phyloP scores from a whole-genome alignment of 208 protist genomes.

The Trypanosomatidae sp. region DNA sequence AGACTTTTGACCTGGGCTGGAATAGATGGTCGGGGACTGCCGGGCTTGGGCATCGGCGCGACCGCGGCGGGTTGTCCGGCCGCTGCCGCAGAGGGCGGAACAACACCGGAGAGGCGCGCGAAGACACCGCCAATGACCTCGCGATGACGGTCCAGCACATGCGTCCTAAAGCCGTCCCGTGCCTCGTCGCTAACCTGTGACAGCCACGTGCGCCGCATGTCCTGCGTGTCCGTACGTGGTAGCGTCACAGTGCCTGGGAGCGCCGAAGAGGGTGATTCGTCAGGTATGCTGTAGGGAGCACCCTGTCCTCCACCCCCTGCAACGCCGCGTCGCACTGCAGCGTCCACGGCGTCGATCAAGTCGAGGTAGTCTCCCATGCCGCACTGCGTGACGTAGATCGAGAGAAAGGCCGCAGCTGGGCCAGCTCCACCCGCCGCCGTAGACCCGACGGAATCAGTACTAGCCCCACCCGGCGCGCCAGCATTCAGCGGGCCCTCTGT shows the following conservation, averaged over 20 bases:
- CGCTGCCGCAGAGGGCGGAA: slow-evolving; percentile 31
- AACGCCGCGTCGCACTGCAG: slow-evolving; percentile 6
- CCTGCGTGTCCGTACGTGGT: slow-evolving; percentile 18
- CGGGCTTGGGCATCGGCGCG: slow-evolving; percentile 23
- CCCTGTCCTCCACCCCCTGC: not conserved
- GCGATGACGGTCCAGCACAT: slow-evolving; percentile 69
- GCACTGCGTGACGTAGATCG: slow-evolving; percentile 34
- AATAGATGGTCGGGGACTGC: slow-evolving; percentile 13
- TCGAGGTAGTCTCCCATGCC: slow-evolving; percentile 42
- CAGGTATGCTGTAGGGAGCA: not conserved
- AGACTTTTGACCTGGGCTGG: slow-evolving; percentile 38
- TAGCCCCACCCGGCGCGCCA: slow-evolving; percentile 11
- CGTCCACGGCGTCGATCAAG: slow-evolving; percentile 29
- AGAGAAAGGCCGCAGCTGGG: slow-evolving; percentile 10
- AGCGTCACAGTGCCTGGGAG: not conserved
- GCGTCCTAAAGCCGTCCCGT: slow-evolving; percentile 48
- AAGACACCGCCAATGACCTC: slow-evolving; percentile 51
- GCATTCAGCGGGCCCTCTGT: slow-evolving; percentile 13
- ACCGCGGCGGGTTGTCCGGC: slow-evolving; percentile 24
- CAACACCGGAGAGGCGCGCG: slow-evolving; percentile 31
- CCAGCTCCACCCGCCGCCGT: not conserved
- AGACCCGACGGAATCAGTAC: slow-evolving; percentile 1
- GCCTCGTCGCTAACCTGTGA: slow-evolving; percentile 45
- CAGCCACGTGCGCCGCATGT: slow-evolving; percentile 46
- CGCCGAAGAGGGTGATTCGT: not conserved